Percentiles rank a stretch among this genome's conserved stretches.
Evolutionary conservation across 192 early-diverging fungal species (phyloP).

Genomic region (Coemansia sp.): DNA sequence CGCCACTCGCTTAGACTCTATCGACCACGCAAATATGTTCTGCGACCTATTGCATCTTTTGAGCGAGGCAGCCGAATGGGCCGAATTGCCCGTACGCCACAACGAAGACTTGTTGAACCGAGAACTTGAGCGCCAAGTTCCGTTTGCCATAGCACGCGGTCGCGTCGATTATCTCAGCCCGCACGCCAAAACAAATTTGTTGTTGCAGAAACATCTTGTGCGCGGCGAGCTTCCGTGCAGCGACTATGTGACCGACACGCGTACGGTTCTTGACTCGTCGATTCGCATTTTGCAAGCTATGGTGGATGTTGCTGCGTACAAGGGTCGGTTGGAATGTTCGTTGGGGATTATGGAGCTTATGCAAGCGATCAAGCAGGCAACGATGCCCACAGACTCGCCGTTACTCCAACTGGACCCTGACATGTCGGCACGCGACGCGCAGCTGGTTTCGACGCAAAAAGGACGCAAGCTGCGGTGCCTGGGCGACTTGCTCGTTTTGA

Average conservation of each 20-base stretch:
- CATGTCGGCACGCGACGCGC: conserved; percentile 22
- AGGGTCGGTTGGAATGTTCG: conserved; percentile 64
- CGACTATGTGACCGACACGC: conserved; percentile 91
- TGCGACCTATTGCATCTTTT: conserved; percentile 74
- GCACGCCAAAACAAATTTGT: conserved; percentile 86
- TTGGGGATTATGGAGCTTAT: conserved; percentile 79
- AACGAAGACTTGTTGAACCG: conserved; percentile 92
- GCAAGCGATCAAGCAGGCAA: conserved; percentile 92
- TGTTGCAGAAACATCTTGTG: conserved; percentile 88
- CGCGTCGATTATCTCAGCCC: conserved; percentile 72
- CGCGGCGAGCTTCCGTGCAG: conserved; percentile 76
- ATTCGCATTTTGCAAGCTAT: conserved; percentile 93
- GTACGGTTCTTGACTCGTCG: conserved; percentile 86
- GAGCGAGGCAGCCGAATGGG: conserved; percentile 82
- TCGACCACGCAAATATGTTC: conserved; percentile 49
- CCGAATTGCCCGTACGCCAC: conserved; percentile 89
- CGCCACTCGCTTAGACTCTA: conserved; percentile 56
- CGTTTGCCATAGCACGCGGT: conserved; percentile 58
- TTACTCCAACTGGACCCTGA: conserved; percentile 67
- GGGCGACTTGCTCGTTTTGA: conserved; percentile 39
- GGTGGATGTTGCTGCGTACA: conserved; percentile 80
- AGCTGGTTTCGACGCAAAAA: background rate
- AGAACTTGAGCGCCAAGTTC: conserved; percentile 74
- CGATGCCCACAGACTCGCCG: conserved; percentile 74
- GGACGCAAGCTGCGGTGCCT: conserved; percentile 16